These are phyloP conservation scores for Colletotrichum tofieldiae DNA, from an alignment of 2,329 filamentous ascomycete genomes.

Conservation along the genomic window DNA sequence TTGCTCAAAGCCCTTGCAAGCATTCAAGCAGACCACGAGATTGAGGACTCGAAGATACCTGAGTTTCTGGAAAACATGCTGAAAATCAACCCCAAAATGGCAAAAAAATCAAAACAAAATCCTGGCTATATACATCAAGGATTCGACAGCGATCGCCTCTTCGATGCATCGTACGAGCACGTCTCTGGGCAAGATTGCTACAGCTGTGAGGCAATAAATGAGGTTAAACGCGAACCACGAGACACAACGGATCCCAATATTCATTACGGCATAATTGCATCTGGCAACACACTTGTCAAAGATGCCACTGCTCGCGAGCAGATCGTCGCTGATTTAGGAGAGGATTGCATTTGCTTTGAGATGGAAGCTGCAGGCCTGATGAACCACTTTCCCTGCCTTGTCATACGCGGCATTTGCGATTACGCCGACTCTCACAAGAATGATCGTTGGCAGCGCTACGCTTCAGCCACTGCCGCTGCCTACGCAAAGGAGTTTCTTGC, in stretches of 20 bases:
- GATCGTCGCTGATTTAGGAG: conserved; percentile 38
- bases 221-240: background rate
- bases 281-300: conserved; percentile 56
- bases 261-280: conserved; percentile 50
- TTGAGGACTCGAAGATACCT: background rate
- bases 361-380: conserved; percentile 52
- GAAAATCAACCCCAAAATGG: background rate
- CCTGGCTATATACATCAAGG: background rate
- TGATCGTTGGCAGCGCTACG: conserved; percentile 56
- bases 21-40: background rate
- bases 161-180: background rate
- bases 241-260: conserved; percentile 22
- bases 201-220: conserved; percentile 5
- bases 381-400: conserved; percentile 51
- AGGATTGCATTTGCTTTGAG: conserved; percentile 49
- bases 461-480: conserved; percentile 53
- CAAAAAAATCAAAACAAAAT: background rate
- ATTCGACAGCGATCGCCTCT: background rate
- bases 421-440: conserved; percentile 59
- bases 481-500: conserved; percentile 42
- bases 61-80: background rate
- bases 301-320: conserved; percentile 50
- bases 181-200: conserved; percentile 25
- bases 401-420: conserved; percentile 58
- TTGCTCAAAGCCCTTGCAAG: conserved; percentile 26